Percentiles rank a stretch among this genome's conserved stretches.
These are phyloP conservation scores for Saccharomyces jurei DNA, from an alignment of 805 yeast genomes.

Conservation along the genomic window DNA sequence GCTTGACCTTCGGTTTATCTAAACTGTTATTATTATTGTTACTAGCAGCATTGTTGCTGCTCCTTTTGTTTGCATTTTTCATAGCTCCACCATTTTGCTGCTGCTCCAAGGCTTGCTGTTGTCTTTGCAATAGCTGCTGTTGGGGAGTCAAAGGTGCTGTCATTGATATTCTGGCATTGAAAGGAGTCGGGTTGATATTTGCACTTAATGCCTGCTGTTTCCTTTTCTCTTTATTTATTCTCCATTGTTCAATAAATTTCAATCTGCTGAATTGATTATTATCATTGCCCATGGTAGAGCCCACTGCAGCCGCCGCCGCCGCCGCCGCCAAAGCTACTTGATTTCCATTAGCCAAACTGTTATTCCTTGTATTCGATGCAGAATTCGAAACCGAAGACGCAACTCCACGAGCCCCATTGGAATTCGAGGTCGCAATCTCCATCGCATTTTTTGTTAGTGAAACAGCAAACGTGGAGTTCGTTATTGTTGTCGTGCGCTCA, in stretches of 20 bases:
- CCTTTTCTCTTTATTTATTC: slow-evolving; percentile 54
- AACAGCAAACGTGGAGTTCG: slow-evolving; percentile 34
- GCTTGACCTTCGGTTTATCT: slow-evolving; percentile 24
- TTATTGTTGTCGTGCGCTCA: slow-evolving; percentile 36
- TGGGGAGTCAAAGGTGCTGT: slow-evolving; percentile 23
- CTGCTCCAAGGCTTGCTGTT: slow-evolving; percentile 25
- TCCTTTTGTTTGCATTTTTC: slow-evolving; percentile 7
- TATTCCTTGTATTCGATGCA: slow-evolving; percentile 1
- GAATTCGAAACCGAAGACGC: slow-evolving; percentile 3
- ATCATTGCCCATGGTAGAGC: slow-evolving; percentile 26
- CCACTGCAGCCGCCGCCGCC: slow-evolving; percentile 35
- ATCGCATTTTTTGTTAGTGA: slow-evolving; percentile 28
- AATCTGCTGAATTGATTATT: slow-evolving; percentile 71
- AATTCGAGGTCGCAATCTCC: slow-evolving; percentile 11
- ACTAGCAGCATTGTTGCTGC: slow-evolving; percentile 1
- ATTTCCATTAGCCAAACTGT: slow-evolving; percentile 19
- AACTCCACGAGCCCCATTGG: neutral
- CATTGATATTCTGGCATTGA: slow-evolving; percentile 29
- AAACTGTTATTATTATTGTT: neutral
- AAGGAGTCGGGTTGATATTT: slow-evolving; percentile 11
- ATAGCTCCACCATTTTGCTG: slow-evolving; percentile 9
- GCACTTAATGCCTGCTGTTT: slow-evolving; percentile 34
- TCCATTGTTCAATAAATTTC: slow-evolving; percentile 79
- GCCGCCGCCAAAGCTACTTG: slow-evolving; percentile 32
- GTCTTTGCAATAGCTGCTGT: slow-evolving; percentile 26